phyloP scores from a whole-genome alignment of 805 yeast genomes.

The Metschnikowia arizonensis region DNA sequence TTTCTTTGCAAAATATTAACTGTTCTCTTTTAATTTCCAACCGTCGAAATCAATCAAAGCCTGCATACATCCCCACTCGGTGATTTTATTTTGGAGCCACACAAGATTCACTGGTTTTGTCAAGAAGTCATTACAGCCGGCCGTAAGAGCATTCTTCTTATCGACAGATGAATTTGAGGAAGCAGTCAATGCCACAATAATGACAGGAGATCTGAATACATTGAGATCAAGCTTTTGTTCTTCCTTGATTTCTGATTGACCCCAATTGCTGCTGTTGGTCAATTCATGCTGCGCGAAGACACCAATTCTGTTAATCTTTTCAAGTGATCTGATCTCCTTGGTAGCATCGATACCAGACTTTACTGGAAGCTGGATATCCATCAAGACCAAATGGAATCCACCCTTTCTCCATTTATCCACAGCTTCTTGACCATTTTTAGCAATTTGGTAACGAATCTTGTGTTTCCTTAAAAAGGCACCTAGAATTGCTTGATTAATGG shows the following conservation, averaged over 20 bases:
- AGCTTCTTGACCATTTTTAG: constrained; percentile 93
- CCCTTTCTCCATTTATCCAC: constrained; percentile 92
- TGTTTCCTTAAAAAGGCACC: constrained; percentile 85
- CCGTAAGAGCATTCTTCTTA: constrained; percentile 85
- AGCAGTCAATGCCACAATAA: constrained; percentile 95
- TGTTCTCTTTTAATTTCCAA: constrained; percentile 43
- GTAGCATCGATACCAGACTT: constrained; percentile 96
- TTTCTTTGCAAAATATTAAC: not conserved
- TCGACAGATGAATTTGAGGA: constrained; percentile 75
- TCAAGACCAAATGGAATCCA: constrained; percentile 87
- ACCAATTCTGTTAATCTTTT: constrained; percentile 76
- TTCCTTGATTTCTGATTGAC: constrained; percentile 26
- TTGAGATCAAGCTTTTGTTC: constrained; percentile 57
- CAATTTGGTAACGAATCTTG: constrained; percentile 77
- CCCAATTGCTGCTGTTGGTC: constrained; percentile 19
- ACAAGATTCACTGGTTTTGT: constrained; percentile 93
- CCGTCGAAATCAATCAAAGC: constrained; percentile 93
- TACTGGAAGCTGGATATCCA: constrained; percentile 97
- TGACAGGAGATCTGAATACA: constrained; percentile 88
- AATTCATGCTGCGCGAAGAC: constrained; percentile 45
- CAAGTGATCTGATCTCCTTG: constrained; percentile 82
- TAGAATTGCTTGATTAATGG: constrained; percentile 87
- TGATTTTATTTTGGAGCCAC: constrained; percentile 91
- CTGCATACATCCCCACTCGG: constrained; percentile 99
- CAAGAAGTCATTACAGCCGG: constrained; percentile 95